These are phyloP conservation scores for Apiospora aurea DNA, from an alignment of 2,329 filamentous ascomycete genomes.

Conservation along the genomic window DNA sequence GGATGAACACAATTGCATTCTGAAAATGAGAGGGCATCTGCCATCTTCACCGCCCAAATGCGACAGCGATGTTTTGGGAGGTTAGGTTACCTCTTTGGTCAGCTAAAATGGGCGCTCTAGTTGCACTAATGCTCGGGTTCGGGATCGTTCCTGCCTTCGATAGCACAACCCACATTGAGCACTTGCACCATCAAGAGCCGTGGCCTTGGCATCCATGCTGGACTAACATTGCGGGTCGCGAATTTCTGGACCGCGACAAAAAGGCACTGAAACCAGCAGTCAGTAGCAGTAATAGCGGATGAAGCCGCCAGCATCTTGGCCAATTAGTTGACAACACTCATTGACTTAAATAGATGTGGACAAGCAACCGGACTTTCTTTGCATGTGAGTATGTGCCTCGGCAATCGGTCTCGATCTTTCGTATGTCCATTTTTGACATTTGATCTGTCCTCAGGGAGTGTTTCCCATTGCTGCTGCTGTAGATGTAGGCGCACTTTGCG, in stretches of 20 bases:
- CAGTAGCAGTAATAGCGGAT: not conserved
- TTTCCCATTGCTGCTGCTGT: too few species aligned
- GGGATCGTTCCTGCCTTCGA: not conserved
- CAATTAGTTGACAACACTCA: not conserved
- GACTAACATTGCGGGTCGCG: not conserved
- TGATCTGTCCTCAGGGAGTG: not conserved
- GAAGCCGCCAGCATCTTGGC: not conserved
- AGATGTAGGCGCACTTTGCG: not conserved
- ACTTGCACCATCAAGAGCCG: not conserved
- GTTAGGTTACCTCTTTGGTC: not conserved
- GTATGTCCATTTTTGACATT: not conserved
- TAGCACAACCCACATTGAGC: not conserved
- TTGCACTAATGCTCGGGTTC: not conserved
- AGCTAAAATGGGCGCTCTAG: not conserved
- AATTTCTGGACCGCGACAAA: not conserved
- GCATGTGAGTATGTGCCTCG: slow-evolving; percentile 3
- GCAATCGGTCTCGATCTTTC: not conserved
- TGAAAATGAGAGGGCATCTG: not conserved
- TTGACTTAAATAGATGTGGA: not conserved
- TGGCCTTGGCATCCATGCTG: slow-evolving; percentile 12
- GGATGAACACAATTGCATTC: not conserved
- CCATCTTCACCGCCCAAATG: not conserved
- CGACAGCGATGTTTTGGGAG: not conserved
- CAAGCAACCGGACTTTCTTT: not conserved
- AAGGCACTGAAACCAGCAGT: not conserved